Conservation (phyloP, 1,284 basidiomycete species). For the Pseudozyma flocculosa region DNA sequence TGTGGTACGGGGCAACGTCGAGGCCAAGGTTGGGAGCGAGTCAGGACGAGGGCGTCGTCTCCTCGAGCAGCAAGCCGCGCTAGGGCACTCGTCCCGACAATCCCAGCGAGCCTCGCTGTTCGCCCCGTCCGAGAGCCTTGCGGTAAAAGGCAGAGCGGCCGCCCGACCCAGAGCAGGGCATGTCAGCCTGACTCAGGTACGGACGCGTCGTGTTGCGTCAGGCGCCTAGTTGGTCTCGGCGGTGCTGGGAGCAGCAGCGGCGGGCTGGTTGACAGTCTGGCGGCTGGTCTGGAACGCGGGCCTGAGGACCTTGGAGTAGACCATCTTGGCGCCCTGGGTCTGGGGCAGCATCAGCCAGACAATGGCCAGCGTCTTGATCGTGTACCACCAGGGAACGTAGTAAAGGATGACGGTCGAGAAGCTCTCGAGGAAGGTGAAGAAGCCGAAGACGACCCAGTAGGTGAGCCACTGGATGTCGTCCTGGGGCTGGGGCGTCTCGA, state of each 20-base stretch:
- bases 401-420: constrained; percentile 54
- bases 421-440: constrained; percentile 57
- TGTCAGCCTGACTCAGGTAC: too few species aligned
- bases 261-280: constrained; percentile 36
- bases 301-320: constrained; percentile 54
- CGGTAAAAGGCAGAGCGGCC: too few species aligned
- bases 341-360: constrained; percentile 88
- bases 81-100: too few species aligned
- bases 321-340: constrained; percentile 62
- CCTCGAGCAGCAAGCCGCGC: too few species aligned
- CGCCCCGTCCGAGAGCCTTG: too few species aligned
- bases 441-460: constrained; percentile 58
- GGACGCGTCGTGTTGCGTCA: not conserved
- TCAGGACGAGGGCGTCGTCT: too few species aligned
- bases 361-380: constrained; percentile 77
- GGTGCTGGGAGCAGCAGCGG: constrained; percentile 27
- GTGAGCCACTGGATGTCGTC: constrained; percentile 59
- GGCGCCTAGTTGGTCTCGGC: constrained; percentile 35
- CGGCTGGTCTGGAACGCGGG: constrained; percentile 46
- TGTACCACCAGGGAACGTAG: constrained; percentile 83
- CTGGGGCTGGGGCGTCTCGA: constrained; percentile 56
- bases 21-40: too few species aligned
- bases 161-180: too few species aligned
- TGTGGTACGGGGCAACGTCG: too few species aligned
- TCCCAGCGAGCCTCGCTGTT: too few species aligned